Percentiles rank a stretch among this genome's conserved stretches.
phyloP scores from a whole-genome alignment of 352 stramenopile genomes.

The Pythium periplocum region DNA sequence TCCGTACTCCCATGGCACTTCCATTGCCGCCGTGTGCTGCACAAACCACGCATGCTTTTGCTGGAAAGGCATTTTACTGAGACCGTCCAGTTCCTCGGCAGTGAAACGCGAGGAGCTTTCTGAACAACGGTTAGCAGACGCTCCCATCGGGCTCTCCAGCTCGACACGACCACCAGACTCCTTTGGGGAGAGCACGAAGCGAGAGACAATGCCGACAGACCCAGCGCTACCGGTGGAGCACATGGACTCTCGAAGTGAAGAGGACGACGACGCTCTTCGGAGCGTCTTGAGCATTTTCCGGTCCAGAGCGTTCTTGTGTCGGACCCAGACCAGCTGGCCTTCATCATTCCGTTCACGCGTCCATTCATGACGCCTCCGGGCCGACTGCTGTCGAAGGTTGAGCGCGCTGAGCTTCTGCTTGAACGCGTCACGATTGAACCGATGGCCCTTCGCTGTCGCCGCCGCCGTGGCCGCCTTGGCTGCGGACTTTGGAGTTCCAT shows the following conservation, averaged over 20 bases:
- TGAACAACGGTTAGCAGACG: constrained; percentile 46
- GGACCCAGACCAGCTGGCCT: constrained; percentile 77
- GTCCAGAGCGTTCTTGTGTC: constrained; percentile 73
- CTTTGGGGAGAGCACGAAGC: constrained; percentile 67
- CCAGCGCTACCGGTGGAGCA: constrained; percentile 52
- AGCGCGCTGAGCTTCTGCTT: constrained; percentile 79
- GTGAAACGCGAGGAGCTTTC: constrained; percentile 55
- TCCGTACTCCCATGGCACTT: constrained; percentile 85
- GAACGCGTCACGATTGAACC: constrained; percentile 56
- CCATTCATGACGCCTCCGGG: constrained; percentile 82
- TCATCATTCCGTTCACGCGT: constrained; percentile 67
- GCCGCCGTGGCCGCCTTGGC: constrained; percentile 38
- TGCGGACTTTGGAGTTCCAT: constrained; percentile 49
- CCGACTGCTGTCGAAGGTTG: constrained; percentile 76
- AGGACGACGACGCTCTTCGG: constrained; percentile 41
- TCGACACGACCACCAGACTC: constrained; percentile 69
- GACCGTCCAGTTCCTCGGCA: constrained; percentile 65
- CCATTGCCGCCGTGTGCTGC: constrained; percentile 78
- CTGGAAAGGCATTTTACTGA: constrained; percentile 69
- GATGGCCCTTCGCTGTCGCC: constrained; percentile 17
- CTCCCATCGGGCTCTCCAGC: constrained; percentile 65
- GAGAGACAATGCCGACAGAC: constrained; percentile 70
- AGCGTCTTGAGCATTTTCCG: constrained; percentile 62
- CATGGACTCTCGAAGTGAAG: constrained; percentile 63
- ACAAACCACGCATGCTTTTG: constrained; percentile 88